Evolutionary conservation across 208 protist genomes (phyloP), one percentile per base, ranked within the genome.

Genomic region (Crithidia brevicula): DNA sequence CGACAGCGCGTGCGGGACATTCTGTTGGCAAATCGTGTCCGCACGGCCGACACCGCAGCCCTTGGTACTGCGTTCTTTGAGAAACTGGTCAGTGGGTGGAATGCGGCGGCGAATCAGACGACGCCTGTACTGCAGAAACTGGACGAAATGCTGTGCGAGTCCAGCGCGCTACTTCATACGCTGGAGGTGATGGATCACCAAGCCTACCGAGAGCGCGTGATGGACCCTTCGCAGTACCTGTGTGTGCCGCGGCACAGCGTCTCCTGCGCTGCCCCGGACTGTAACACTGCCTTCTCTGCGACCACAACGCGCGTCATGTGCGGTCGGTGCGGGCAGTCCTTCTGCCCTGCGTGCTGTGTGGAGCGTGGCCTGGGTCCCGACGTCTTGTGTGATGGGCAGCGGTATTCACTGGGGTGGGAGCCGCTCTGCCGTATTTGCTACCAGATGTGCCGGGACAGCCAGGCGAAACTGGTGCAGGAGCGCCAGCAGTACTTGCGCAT

Each of bases 281-380:
- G 90, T 54, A 18, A 36, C 23, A 46, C 65, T n/a, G 8, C 56
- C 31, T 92, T 93, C 60, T 76, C 60, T 11, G 40, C 69, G 45
- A 65, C 81, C 34, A 59, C 83, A 18, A 69, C 66, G 31, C 79
- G 74, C 8, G 75, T 87, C 3, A 82, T 77, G 67, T 95, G 86
- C 67, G 72, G 87, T 4, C 82, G 85, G 10, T 93, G 90, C 61
- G 90, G 90, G n/a, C 65, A 87, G 61, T 72, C 88, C 63, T 95
- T 77, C 53, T 93, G 90, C 52, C 77, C 82, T 8, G 31, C 60
- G 31, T 95, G 90, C 74, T 85, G 76, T 40, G 66, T 43, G 6
- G 77, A 86, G 40, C 49, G 57, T 9, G 88, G 85, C 20, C 60
- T 82, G 27, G 74, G 84, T 0, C 88, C 82, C 10, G 60, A 74